These are phyloP conservation scores for Phytophthora quininea DNA, from an alignment of 352 stramenopile species.

Conservation along the genomic window DNA sequence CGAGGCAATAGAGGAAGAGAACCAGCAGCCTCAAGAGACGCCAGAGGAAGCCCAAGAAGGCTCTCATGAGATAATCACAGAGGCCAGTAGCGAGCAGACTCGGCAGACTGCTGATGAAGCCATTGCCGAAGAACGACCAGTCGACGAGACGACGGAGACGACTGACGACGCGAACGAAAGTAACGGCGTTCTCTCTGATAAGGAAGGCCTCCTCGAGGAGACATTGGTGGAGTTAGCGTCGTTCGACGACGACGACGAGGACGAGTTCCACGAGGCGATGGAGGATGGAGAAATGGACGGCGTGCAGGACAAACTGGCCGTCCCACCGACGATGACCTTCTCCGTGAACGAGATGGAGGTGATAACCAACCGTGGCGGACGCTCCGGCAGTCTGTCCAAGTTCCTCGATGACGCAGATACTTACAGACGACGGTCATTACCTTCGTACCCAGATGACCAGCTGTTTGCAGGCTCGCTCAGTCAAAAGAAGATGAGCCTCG, in stretches of 20 bases:
- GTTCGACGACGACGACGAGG: conserved; percentile 38
- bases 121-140: conserved; percentile 4
- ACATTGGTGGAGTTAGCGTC: conserved; percentile 28
- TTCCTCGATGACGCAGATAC: conserved; percentile 80
- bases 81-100: background rate
- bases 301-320: conserved; percentile 29
- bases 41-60: background rate
- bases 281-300: conserved; percentile 45
- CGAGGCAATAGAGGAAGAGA: conserved; percentile 8
- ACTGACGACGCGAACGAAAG: conserved; percentile 23
- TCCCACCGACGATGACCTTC: conserved; percentile 73
- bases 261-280: conserved; percentile 57
- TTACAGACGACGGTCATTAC: conserved; percentile 75
- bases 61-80: conserved; percentile 1
- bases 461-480: conserved; percentile 44
- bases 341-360: conserved; percentile 87
- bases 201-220: background rate
- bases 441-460: conserved; percentile 75
- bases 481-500: conserved; percentile 75
- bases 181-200: background rate
- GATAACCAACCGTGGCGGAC: conserved; percentile 74
- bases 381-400: conserved; percentile 76
- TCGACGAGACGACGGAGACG: conserved; percentile 11
- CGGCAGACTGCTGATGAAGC: background rate
- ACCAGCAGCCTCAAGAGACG: conserved; percentile 1